Evolutionary conservation across 164 flowering plant species (phyloP).

Genomic region (Sextonia rubra): DNA sequence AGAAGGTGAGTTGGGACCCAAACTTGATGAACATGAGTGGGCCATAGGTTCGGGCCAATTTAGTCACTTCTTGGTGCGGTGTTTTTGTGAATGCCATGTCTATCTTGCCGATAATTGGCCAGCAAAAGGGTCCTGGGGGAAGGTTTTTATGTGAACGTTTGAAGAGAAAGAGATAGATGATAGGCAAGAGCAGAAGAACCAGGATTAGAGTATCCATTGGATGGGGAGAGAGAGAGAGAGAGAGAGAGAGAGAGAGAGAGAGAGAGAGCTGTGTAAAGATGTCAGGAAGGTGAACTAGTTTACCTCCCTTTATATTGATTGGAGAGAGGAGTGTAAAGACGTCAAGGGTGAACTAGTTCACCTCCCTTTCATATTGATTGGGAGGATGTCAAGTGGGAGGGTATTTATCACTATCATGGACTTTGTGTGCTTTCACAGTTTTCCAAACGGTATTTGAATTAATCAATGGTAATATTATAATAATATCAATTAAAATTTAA

Average conservation of each 20-base stretch:
- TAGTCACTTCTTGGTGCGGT: conserved; percentile 21
- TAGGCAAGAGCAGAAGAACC: neutral
- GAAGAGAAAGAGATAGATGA: conserved; percentile 1
- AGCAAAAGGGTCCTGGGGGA: conserved; percentile 32
- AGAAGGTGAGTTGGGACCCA: conserved; percentile 22
- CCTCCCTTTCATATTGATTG: no score
- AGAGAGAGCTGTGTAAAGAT: neutral
- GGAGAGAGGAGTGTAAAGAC: neutral
- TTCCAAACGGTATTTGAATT: no score
- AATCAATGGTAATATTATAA: no score
- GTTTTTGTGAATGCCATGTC: conserved; percentile 15
- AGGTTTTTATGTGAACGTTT: conserved; percentile 6
- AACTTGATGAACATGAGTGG: conserved; percentile 27
- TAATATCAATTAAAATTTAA: no score
- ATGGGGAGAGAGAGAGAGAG: neutral
- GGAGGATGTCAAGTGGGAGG: no score
- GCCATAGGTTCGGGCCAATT: conserved; percentile 23
- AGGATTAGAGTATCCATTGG: neutral
- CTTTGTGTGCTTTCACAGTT: no score
- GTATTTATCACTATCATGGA: no score
- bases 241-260: no score
- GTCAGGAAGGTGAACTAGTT: neutral
- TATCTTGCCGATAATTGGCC: conserved; percentile 28
- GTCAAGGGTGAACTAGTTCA: neutral
- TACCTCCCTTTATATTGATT: no score